Evolutionary conservation across 2,329 filamentous ascomycete genomes (phyloP).

Genomic region (Paramyrothecium sp.): DNA sequence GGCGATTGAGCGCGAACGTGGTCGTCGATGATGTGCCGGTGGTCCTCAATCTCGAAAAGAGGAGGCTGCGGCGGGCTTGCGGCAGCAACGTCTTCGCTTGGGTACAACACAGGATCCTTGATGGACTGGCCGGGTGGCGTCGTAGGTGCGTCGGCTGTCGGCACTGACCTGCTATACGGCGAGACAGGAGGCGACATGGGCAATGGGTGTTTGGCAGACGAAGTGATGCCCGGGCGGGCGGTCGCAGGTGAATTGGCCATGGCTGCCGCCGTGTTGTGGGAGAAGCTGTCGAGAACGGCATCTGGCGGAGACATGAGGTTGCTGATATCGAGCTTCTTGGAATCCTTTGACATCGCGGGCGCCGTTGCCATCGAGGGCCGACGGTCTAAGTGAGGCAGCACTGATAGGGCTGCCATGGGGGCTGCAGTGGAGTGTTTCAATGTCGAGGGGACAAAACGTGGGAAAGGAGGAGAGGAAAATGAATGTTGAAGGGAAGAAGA

Average conservation of each 20-base stretch:
- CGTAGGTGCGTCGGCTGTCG: conserved; percentile 25
- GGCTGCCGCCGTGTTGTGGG: conserved; percentile 17
- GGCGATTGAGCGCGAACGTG: conserved; percentile 45
- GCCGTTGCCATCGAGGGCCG: conserved; percentile 15
- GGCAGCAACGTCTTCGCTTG: conserved; percentile 38
- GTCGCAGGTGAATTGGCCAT: conserved; percentile 13
- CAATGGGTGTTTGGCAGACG: conserved; percentile 30
- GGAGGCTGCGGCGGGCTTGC: conserved; percentile 44
- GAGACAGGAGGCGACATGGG: conserved; percentile 60
- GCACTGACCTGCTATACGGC: conserved; percentile 38
- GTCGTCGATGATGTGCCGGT: conserved; percentile 47
- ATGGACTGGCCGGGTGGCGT: conserved; percentile 28
- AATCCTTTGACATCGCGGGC: conserved; percentile 14
- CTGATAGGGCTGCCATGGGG: conserved; percentile 20
- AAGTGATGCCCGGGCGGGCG: conserved; percentile 18
- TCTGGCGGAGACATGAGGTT: conserved; percentile 64
- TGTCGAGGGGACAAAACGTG: conserved; percentile 8
- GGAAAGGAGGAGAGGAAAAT: conserved; percentile 10
- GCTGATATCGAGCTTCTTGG: conserved; percentile 48
- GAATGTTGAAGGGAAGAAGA: conserved; percentile 4
- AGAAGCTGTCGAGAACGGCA: conserved; percentile 53
- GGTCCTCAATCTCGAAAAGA: conserved; percentile 47
- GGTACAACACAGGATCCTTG: conserved; percentile 60
- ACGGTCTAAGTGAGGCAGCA: conserved; percentile 25
- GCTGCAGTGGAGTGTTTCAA: conserved; percentile 11